Percentiles rank a stretch among this genome's conserved stretches.
phyloP scores from a whole-genome alignment of 2,329 filamentous ascomycete genomes.

The Drechmeria coniospora region DNA sequence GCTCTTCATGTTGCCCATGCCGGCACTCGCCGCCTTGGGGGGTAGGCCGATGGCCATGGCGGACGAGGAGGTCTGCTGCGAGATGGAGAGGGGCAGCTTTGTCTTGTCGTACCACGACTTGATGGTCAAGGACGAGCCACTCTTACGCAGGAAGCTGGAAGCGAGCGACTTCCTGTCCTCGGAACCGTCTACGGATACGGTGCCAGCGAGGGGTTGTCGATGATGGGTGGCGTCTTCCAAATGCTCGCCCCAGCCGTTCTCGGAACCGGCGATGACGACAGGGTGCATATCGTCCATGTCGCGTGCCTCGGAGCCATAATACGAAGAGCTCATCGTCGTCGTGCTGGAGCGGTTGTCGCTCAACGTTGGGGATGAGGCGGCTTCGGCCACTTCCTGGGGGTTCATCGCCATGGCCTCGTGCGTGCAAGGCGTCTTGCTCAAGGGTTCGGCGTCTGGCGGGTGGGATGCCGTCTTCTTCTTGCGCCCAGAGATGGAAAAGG shows the following conservation, averaged over 20 bases:
- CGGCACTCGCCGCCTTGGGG: constrained; percentile 28
- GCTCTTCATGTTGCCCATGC: constrained; percentile 21
- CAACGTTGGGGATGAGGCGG: constrained; percentile 25
- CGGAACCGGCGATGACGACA: constrained; percentile 6
- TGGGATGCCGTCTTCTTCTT: constrained; percentile 21
- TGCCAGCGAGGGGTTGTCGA: constrained; percentile 8
- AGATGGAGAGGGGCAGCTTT: constrained; percentile 39
- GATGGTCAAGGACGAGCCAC: constrained; percentile 39
- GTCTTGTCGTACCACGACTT: constrained; percentile 41
- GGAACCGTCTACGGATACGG: constrained; percentile 2
- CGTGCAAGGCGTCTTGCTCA: constrained; percentile 37
- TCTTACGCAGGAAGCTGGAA: constrained; percentile 27
- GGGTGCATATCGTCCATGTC: constrained; percentile 8
- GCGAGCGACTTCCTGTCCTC: constrained; percentile 21
- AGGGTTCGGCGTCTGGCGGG: constrained; percentile 17
- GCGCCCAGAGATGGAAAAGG: constrained; percentile 31
- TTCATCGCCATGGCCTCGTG: constrained; percentile 30
- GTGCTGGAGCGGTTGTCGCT: constrained; percentile 29
- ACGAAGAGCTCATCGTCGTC: constrained; percentile 16
- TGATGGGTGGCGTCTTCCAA: constrained; percentile 30
- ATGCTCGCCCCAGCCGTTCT: constrained; percentile 27
- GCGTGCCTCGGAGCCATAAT: constrained; percentile 4
- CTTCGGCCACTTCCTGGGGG: constrained; percentile 24
- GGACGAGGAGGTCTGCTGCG: constrained; percentile 42
- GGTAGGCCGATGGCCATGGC: constrained; percentile 42